Evolutionary conservation across 768 basidiomycete species (phyloP).

Genomic region (Tricholoma sp.): DNA sequence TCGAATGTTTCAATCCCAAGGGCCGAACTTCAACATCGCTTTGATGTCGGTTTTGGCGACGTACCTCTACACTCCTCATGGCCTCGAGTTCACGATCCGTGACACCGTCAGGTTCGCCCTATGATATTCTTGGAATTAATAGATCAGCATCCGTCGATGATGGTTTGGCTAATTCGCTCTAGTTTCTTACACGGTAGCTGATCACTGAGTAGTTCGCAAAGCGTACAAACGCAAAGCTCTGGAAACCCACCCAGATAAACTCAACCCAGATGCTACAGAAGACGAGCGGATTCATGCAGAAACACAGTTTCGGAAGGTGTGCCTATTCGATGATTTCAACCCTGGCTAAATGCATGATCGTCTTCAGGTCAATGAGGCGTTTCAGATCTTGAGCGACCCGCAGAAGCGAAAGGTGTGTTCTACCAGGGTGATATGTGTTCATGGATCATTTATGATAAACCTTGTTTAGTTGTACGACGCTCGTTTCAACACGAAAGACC

Average conservation of each 20-base stretch:
- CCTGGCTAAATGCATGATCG: slow-evolving; percentile 8
- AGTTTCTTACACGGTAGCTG: not conserved
- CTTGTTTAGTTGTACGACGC: slow-evolving; percentile 42
- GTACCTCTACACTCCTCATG: not conserved
- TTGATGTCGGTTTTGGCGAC: not conserved
- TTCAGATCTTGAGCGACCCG: slow-evolving; percentile 51
- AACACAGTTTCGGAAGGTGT: slow-evolving; percentile 57
- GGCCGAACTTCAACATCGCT: too few species aligned
- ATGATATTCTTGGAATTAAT: slow-evolving; percentile 43
- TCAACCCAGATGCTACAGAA: slow-evolving; percentile 47
- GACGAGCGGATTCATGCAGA: slow-evolving; percentile 49
- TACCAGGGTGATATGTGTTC: not conserved
- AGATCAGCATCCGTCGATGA: slow-evolving; percentile 46
- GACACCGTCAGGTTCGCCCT: slow-evolving; percentile 17
- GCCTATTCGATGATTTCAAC: slow-evolving; percentile 6
- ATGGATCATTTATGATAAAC: not conserved
- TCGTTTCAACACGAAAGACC: slow-evolving; percentile 27
- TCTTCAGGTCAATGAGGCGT: slow-evolving; percentile 56
- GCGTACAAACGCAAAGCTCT: slow-evolving; percentile 64
- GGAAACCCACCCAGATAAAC: slow-evolving; percentile 72
- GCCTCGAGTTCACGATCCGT: not conserved
- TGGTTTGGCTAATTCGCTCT: slow-evolving; percentile 26
- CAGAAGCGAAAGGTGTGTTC: slow-evolving; percentile 47
- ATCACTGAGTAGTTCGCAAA: slow-evolving; percentile 44
- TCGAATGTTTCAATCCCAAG: too few species aligned